phyloP scores from a whole-genome alignment of 225 moss, liverwort and hornwort species.

The Thuidium tamariscinum region DNA sequence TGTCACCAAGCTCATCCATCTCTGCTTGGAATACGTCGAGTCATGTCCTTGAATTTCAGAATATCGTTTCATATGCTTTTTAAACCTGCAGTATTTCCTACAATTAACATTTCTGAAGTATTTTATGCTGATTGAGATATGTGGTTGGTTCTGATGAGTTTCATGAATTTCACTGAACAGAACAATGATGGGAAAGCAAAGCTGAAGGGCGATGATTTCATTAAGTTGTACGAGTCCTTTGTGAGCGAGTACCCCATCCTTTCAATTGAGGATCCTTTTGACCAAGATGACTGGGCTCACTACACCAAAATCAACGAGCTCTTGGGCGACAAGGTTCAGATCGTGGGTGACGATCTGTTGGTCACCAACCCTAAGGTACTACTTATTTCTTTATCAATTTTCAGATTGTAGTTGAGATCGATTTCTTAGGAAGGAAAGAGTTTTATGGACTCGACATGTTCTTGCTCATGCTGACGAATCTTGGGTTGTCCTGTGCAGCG shows the following conservation, averaged over 20 bases:
- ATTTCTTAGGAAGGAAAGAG: not conserved
- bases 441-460: not conserved
- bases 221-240: slow-evolving; percentile 71
- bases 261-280: slow-evolving; percentile 91
- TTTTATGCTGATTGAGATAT: not conserved
- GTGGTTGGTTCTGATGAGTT: not conserved
- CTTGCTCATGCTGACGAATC: not conserved
- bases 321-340: slow-evolving; percentile 74
- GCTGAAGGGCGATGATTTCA: slow-evolving; percentile 57
- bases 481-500: slow-evolving; percentile 17
- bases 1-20: not conserved
- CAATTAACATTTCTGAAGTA: not conserved
- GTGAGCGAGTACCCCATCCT: slow-evolving; percentile 70
- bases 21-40: not conserved
- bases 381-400: not conserved
- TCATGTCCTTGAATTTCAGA: not conserved
- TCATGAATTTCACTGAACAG: not conserved
- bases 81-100: not conserved
- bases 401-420: not conserved
- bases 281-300: slow-evolving; percentile 92
- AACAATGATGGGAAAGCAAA: slow-evolving; percentile 74
- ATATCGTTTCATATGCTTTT: not conserved
- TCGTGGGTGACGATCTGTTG: slow-evolving; percentile 89
- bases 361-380: slow-evolving; percentile 87
- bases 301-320: slow-evolving; percentile 43